Conservation (phyloP, 768 basidiomycete species). For the Tricholoma hemisulphureum region DNA sequence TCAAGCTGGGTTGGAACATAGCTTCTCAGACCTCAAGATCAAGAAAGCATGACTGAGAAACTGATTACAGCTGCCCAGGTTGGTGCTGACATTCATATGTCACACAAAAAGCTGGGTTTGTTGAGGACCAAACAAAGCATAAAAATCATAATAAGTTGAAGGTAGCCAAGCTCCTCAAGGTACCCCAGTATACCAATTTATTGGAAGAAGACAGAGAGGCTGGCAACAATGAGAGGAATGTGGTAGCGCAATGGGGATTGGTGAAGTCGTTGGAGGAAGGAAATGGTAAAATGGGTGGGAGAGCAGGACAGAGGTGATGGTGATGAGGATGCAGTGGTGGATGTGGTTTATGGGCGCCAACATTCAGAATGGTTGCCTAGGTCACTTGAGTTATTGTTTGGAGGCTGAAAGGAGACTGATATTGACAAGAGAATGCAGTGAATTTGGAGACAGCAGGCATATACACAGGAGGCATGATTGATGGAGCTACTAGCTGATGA, state of each 20-base stretch:
- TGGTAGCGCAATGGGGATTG: not conserved
- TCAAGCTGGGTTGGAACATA: slow-evolving; percentile 21
- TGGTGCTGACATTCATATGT: slow-evolving; percentile 12
- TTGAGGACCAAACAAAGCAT: slow-evolving; percentile 7
- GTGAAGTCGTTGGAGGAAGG: slow-evolving; percentile 20
- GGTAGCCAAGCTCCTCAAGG: slow-evolving; percentile 15
- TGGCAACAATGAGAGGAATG: not conserved
- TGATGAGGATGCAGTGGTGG: slow-evolving; percentile 4
- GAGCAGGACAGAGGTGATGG: not conserved
- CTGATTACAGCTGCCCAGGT: slow-evolving; percentile 16
- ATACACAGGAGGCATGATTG: slow-evolving; percentile 15
- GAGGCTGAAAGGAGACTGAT: slow-evolving; percentile 12
- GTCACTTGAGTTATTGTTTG: slow-evolving; percentile 17
- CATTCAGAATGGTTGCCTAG: slow-evolving; percentile 17
- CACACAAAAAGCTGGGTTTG: slow-evolving; percentile 16
- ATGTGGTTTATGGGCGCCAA: not conserved
- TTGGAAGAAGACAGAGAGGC: not conserved
- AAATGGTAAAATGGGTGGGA: slow-evolving; percentile 20
- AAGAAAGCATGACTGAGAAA: slow-evolving; percentile 24
- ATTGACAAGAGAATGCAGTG: slow-evolving; percentile 7
- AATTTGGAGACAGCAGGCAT: slow-evolving; percentile 6
- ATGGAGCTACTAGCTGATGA: slow-evolving; percentile 24
- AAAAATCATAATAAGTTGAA: slow-evolving; percentile 18
- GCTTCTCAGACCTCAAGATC: slow-evolving; percentile 28
- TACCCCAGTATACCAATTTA: slow-evolving; percentile 19